These are phyloP conservation scores for Tolypocladium amazonense DNA, from an alignment of 2,329 filamentous ascomycete genomes.

Conservation along the genomic window DNA sequence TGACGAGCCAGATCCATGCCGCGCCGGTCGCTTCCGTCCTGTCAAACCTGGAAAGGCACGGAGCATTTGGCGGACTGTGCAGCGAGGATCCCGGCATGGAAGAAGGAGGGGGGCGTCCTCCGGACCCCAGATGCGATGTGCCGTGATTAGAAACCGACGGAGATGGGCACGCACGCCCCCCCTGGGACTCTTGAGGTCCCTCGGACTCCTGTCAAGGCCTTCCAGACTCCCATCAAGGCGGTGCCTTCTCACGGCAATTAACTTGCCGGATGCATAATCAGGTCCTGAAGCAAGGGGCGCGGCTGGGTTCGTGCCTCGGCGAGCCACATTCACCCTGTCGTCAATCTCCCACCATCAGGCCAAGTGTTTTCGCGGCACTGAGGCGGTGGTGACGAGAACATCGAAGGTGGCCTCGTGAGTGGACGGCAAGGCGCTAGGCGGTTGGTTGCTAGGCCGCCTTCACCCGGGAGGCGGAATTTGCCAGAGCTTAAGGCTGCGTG, in stretches of 20 bases:
- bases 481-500: not conserved
- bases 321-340: not conserved
- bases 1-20: not conserved
- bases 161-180: not conserved
- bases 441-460: not conserved
- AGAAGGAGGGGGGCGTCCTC: not conserved
- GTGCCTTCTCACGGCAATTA: not conserved
- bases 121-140: not conserved
- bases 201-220: not conserved
- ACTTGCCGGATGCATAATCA: not conserved
- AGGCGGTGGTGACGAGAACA: not conserved
- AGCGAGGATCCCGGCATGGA: not conserved
- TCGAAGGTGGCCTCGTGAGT: not conserved
- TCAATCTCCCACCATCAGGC: not conserved
- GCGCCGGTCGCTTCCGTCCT: not conserved
- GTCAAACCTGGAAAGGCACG: not conserved
- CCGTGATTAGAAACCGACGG: not conserved
- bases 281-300: not conserved
- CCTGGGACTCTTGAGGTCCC: not conserved
- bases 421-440: not conserved
- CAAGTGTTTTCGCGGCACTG: not conserved
- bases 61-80: not conserved
- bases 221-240: not conserved
- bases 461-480: not conserved
- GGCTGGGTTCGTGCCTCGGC: not conserved